These are phyloP conservation scores for Ogataea glucozyma DNA, from an alignment of 805 yeast species.

Conservation along the genomic window DNA sequence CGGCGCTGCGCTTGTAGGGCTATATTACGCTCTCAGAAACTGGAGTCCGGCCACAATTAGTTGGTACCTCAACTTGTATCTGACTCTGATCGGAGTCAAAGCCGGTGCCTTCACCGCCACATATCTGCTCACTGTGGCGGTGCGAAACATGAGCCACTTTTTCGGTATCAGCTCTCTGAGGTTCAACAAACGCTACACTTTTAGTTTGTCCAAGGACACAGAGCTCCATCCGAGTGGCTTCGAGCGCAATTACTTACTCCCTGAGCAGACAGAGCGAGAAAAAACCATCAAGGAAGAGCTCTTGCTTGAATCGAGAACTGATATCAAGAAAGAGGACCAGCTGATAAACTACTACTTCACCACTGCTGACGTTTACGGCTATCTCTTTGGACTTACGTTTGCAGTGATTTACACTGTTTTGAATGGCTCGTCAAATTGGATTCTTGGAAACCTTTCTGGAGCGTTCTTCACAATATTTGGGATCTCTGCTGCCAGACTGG, in stretches of 20 bases:
- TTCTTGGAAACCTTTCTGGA: conserved; percentile 46
- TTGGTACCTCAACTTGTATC: conserved; percentile 37
- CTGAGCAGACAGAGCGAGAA: conserved; percentile 34
- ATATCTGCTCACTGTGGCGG: conserved; percentile 28
- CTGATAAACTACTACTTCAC: conserved; percentile 37
- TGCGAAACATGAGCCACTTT: conserved; percentile 33
- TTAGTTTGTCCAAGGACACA: conserved; percentile 43
- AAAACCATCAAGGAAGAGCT: conserved; percentile 32
- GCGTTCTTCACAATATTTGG: conserved; percentile 45
- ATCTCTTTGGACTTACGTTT: conserved; percentile 20
- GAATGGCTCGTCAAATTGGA: conserved; percentile 43
- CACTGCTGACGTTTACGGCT: conserved; percentile 31
- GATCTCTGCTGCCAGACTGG: conserved; percentile 39
- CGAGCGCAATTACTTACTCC: conserved; percentile 34
- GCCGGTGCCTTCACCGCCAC: conserved; percentile 36
- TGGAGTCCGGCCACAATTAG: conserved; percentile 36
- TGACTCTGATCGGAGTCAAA: conserved; percentile 36
- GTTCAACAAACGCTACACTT: conserved; percentile 39
- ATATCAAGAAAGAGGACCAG: conserved; percentile 34
- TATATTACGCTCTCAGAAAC: conserved; percentile 40
- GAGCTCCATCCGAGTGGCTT: conserved; percentile 41
- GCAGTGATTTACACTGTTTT: conserved; percentile 15
- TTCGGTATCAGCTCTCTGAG: conserved; percentile 30
- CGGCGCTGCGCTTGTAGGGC: conserved; percentile 38
- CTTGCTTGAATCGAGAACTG: conserved; percentile 24